Percentiles rank a stretch among this genome's conserved stretches.
These are phyloP conservation scores for Fusarium metavorans DNA, from an alignment of 2,329 filamentous ascomycete species.

Conservation along the genomic window DNA sequence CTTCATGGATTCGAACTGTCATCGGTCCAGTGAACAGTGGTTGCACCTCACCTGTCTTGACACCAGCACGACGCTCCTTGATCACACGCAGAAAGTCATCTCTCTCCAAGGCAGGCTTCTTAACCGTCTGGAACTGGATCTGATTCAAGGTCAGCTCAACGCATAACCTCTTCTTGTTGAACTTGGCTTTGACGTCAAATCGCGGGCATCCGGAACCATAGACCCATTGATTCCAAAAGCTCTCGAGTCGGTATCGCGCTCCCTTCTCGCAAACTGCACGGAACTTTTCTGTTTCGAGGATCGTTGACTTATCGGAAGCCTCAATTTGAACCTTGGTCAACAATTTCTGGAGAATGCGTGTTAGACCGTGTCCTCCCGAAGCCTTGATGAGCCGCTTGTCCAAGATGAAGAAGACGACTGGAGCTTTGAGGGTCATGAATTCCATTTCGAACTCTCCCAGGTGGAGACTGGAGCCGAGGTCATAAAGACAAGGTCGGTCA, in stretches of 20 bases:
- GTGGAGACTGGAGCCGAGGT: constrained; percentile 81
- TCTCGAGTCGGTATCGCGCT: constrained; percentile 86
- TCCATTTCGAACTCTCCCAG: constrained; percentile 88
- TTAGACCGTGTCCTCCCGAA: constrained; percentile 82
- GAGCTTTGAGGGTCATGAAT: constrained; percentile 91
- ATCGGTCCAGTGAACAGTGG: constrained; percentile 94
- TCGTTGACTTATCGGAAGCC: constrained; percentile 71
- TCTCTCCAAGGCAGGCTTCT: constrained; percentile 69
- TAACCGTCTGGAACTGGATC: constrained; percentile 65
- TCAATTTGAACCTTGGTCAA: constrained; percentile 85
- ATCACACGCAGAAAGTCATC: constrained; percentile 85
- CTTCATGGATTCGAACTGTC: constrained; percentile 98
- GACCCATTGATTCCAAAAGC: constrained; percentile 96
- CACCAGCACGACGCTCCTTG: constrained; percentile 79
- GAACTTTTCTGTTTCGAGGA: constrained; percentile 82
- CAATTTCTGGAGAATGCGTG: constrained; percentile 86
- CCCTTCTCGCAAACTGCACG: constrained; percentile 88
- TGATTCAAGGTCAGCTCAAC: constrained; percentile 93
- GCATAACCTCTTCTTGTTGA: constrained; percentile 97
- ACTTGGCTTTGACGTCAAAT: constrained; percentile 87
- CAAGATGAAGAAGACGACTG: constrained; percentile 91
- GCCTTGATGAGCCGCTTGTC: constrained; percentile 92
- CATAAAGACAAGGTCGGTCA: constrained; percentile 83
- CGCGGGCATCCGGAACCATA: constrained; percentile 88
- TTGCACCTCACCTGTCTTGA: constrained; percentile 77